Evolutionary conservation across 345 rosid species (phyloP).

Genomic region (Erucastrum elatum): DNA sequence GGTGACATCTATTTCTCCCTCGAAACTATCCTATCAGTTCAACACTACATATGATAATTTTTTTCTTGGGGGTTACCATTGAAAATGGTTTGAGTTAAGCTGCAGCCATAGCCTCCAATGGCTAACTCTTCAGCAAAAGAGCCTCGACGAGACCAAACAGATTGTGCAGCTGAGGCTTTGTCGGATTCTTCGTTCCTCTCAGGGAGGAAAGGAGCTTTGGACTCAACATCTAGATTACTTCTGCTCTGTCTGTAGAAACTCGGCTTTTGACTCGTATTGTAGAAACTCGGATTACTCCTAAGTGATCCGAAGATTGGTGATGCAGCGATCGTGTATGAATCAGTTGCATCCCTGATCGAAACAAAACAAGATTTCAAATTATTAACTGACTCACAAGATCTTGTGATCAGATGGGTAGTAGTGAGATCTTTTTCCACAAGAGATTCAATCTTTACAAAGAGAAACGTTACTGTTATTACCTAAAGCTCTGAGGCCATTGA

Average conservation of each 20-base stretch:
- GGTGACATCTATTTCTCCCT: background rate
- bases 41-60: no score
- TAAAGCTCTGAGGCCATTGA: slow-evolving; percentile 84
- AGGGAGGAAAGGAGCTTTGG: slow-evolving; percentile 56
- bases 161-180: slow-evolving; percentile 44
- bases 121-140: slow-evolving; percentile 66
- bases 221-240: slow-evolving; percentile 54
- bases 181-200: slow-evolving; percentile 48
- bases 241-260: slow-evolving; percentile 38
- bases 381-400: background rate
- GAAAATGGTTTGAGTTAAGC: slow-evolving; percentile 80
- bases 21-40: background rate
- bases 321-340: slow-evolving; percentile 73
- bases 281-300: slow-evolving; percentile 38
- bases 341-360: slow-evolving; percentile 60
- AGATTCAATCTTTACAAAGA: slow-evolving; percentile 1
- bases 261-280: background rate
- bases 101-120: slow-evolving; percentile 64
- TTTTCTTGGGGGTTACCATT: slow-evolving; percentile 43
- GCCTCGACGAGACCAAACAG: slow-evolving; percentile 57
- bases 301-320: slow-evolving; percentile 64
- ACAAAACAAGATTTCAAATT: background rate
- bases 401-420: background rate
- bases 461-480: slow-evolving; percentile 36
- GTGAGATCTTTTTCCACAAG: background rate